Evolutionary conservation across 1,139 yeast genomes (phyloP).

Genomic region (Nakaseomyces glabratus): DNA sequence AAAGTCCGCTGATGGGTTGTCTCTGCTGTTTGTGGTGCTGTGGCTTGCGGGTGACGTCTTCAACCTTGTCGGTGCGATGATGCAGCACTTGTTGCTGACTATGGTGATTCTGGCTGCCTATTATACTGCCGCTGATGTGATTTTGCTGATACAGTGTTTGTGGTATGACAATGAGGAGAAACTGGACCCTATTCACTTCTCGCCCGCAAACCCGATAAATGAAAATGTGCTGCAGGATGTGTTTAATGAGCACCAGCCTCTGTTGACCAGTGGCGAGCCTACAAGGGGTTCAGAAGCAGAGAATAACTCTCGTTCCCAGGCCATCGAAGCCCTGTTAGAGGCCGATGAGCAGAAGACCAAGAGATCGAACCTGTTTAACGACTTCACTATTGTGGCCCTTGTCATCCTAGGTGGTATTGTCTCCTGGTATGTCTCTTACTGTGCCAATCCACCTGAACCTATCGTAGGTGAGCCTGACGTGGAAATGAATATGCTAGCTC

Average conservation of each 20-base stretch:
- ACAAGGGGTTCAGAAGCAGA: conserved; percentile 14
- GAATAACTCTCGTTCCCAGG: conserved; percentile 12
- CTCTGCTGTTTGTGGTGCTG: conserved; percentile 67
- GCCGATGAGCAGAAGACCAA: conserved; percentile 8
- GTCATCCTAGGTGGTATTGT: conserved; percentile 70
- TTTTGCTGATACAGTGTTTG: conserved; percentile 71
- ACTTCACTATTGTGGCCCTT: conserved; percentile 53
- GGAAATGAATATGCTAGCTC: conserved; percentile 69
- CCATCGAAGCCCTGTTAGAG: conserved; percentile 8
- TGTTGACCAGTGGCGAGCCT: conserved; percentile 21
- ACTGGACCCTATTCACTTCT: conserved; percentile 69
- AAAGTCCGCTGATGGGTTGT: conserved; percentile 79
- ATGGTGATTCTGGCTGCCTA: conserved; percentile 86
- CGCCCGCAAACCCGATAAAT: conserved; percentile 81
- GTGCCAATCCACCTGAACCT: conserved; percentile 26
- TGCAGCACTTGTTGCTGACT: conserved; percentile 85
- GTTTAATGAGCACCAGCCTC: conserved; percentile 33
- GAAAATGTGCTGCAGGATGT: conserved; percentile 59
- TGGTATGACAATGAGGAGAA: conserved; percentile 50
- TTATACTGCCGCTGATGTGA: conserved; percentile 83
- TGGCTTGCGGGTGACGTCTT: conserved; percentile 90
- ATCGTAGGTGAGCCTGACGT: conserved; percentile 21
- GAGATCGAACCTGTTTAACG: conserved; percentile 29
- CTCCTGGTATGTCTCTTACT: conserved; percentile 75
- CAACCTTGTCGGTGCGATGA: conserved; percentile 77